Percentiles rank a stretch among this genome's conserved stretches.
Evolutionary conservation across 176 grass and related monocot species (phyloP).

Genomic region (Lolium rigidum): DNA sequence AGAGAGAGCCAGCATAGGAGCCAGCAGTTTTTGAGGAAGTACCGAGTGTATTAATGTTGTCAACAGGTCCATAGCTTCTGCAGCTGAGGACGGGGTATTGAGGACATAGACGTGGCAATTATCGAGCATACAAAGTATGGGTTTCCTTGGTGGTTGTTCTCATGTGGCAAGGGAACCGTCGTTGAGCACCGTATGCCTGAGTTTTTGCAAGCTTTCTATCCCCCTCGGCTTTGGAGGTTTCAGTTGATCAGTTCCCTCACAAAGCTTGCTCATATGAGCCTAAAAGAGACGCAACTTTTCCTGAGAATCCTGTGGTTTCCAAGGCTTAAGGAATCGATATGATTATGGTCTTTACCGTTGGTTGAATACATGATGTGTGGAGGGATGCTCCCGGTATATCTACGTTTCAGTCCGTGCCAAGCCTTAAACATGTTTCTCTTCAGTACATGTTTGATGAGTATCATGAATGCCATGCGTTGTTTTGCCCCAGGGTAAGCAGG

Average conservation of each 20-base stretch:
- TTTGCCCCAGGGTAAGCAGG: neutral
- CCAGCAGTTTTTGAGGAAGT: neutral
- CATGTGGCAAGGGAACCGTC: neutral
- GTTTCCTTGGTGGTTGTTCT: conserved; percentile 7
- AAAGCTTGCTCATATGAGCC: neutral
- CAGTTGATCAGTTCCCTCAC: neutral
- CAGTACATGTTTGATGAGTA: neutral
- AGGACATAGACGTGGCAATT: neutral
- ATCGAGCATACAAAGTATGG: neutral
- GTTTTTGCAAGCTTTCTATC: neutral
- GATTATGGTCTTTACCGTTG: neutral
- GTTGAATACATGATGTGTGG: neutral
- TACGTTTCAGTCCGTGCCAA: neutral
- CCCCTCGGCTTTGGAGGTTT: neutral
- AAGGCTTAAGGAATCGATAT: neutral
- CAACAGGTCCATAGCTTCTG: neutral
- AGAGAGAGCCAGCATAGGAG: neutral
- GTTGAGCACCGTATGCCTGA: neutral
- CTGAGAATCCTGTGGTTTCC: neutral
- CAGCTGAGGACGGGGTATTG: conserved; percentile 5
- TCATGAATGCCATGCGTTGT: neutral
- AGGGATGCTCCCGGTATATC: neutral
- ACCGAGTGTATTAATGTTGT: neutral
- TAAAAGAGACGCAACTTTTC: neutral
- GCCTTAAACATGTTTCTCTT: conserved; percentile 11